A percentile compares a stretch with the other conserved stretches of the same genome.
Conservation (phyloP, 73 alveolate species). For the Effrenium voratum region DNA sequence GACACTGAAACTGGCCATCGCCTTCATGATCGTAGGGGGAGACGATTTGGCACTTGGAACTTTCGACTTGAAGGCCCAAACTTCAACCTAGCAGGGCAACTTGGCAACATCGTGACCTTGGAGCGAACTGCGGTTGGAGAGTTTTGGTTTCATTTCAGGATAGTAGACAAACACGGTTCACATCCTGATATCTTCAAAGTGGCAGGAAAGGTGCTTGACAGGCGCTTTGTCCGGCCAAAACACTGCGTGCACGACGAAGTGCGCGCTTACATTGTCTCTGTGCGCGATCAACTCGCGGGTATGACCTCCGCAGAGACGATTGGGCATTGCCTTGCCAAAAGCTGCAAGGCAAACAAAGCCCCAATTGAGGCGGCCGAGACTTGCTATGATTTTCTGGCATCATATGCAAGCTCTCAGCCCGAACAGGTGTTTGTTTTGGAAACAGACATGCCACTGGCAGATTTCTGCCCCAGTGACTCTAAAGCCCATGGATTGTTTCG, state of each 20-base stretch:
- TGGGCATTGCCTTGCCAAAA: neutral
- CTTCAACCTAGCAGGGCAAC: neutral
- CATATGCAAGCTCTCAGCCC: too few species aligned
- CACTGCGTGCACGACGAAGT: neutral
- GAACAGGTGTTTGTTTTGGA: too few species aligned
- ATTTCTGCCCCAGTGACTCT: too few species aligned
- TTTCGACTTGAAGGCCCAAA: neutral
- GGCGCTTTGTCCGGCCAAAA: neutral
- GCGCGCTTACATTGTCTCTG: neutral
- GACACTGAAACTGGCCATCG: neutral
- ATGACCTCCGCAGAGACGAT: neutral
- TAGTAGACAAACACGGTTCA: neutral
- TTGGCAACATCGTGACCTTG: neutral
- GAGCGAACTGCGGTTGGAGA: neutral
- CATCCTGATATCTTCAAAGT: conserved; percentile 3
- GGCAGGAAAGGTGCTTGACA: conserved; percentile 7
- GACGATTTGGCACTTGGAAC: neutral
- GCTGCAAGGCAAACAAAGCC: neutral
- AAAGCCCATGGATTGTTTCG: too few species aligned
- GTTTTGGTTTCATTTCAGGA: neutral
- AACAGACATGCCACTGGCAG: too few species aligned
- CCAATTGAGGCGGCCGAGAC: neutral
- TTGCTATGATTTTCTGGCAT: too few species aligned
- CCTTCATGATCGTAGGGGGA: neutral
- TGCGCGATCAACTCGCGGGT: neutral